Evolutionary conservation across 2,329 filamentous ascomycete species (phyloP).

Genomic region (Hymenoscyphus albidus): DNA sequence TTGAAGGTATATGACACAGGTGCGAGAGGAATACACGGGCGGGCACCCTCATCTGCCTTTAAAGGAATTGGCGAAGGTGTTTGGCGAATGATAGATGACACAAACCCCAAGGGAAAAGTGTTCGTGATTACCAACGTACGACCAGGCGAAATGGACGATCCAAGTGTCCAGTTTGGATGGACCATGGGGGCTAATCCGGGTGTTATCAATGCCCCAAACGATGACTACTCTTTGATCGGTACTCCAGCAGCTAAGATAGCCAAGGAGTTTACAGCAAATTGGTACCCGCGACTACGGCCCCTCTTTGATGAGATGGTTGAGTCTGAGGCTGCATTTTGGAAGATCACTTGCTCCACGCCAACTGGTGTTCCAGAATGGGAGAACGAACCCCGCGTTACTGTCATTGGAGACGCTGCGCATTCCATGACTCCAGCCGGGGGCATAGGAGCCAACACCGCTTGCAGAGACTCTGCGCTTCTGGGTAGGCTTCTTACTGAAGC

Average conservation of each 20-base stretch:
- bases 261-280: slow-evolving; percentile 49
- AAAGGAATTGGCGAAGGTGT: slow-evolving; percentile 61
- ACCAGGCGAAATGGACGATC: slow-evolving; percentile 55
- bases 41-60: slow-evolving; percentile 59
- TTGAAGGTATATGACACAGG: slow-evolving; percentile 62
- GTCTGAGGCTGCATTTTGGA: slow-evolving; percentile 60
- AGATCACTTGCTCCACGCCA: slow-evolving; percentile 60
- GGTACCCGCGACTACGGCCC: slow-evolving; percentile 53
- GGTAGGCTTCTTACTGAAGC: slow-evolving; percentile 49
- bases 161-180: slow-evolving; percentile 57
- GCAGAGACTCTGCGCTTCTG: slow-evolving; percentile 52
- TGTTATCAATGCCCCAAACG: slow-evolving; percentile 53
- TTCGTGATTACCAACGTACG: slow-evolving; percentile 63
- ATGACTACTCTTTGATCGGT: slow-evolving; percentile 57
- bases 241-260: slow-evolving; percentile 54
- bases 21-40: slow-evolving; percentile 61
- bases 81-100: slow-evolving; percentile 49
- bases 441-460: slow-evolving; percentile 54
- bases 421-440: slow-evolving; percentile 56
- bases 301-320: slow-evolving; percentile 57
- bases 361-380: slow-evolving; percentile 57
- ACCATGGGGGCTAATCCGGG: slow-evolving; percentile 57
- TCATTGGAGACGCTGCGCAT: slow-evolving; percentile 55
- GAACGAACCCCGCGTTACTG: slow-evolving; percentile 53
- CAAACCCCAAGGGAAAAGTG: slow-evolving; percentile 44